Base-by-base conservation (phyloP, 495 filamentous ascomycete genomes). In the Xylaria nigripes region DNA sequence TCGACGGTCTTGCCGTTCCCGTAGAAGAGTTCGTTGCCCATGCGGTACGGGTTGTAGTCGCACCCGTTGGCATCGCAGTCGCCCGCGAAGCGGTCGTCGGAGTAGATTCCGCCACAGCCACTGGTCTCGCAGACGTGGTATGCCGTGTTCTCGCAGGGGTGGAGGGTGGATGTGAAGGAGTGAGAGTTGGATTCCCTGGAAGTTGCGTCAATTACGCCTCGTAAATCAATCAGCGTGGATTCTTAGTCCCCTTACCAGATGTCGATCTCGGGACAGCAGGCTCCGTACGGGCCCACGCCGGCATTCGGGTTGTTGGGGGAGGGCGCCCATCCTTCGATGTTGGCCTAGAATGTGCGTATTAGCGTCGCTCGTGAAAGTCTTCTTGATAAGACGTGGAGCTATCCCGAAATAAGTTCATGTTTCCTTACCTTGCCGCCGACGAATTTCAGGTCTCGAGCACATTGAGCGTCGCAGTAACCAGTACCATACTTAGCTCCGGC, bases 181-280 rank as follows among this genome's bases (percentile, higher is more conserved):
- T 79, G 73, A 24, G 74, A 76, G 75, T 89, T 89, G 59, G 84
- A 83, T 65, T 87, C 83, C 81, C 57, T 62, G 21, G 46, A 3
- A 18, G 8, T 23, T 23, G 23, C 24, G 52, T 55, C 36, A 55
- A 18, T 40, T 6, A 13, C 22, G 10, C 10, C 15, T 23, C 21
- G 51, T 19, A 38, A 40, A n/a, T 24, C 22, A 43, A n/a, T 12
- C 25, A 29, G 25, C 9, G 25, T 29, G 25, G 9, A 4, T 43
- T 10, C 16, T 19, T 18, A 15, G 12, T 27, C 30, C n/a, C 6
- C 57, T 60, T 60, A 63, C 71, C 83, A 86, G 66, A 88, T 76
- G 60, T 88, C 84, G 72, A 88, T 82, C 69, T 88, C 85, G 5
- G 80, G 77, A 69, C 85, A 89, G 78, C 85, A 89, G 55, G 80